Evolutionary conservation across 352 stramenopile species (phyloP).

Genomic region (Pythium pyrilobum): DNA sequence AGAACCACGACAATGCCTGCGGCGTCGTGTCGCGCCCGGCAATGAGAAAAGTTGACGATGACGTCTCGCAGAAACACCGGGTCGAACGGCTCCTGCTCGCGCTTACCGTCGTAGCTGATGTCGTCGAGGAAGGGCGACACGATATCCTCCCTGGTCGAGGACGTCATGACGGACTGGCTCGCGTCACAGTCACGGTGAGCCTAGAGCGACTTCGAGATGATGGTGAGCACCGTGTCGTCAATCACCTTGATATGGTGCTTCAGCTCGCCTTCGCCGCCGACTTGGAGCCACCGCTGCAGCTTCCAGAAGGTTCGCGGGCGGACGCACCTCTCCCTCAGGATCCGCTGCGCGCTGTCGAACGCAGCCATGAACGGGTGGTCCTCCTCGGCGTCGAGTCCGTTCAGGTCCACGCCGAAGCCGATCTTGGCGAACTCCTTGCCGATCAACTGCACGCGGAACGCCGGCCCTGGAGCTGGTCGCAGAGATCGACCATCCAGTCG

Average conservation of each 20-base stretch:
- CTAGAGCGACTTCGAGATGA: constrained; percentile 34
- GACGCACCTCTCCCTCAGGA: constrained; percentile 23
- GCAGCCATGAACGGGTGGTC: constrained; percentile 24
- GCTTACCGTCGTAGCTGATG: constrained; percentile 8
- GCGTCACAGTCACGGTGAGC: constrained; percentile 5
- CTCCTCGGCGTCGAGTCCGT: constrained; percentile 8
- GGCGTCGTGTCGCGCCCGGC: constrained; percentile 67
- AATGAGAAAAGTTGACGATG: constrained; percentile 67
- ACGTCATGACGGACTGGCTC: not conserved
- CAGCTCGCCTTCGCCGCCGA: constrained; percentile 33
- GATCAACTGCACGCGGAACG: too few relatives aligned
- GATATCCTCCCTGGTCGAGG: constrained; percentile 40
- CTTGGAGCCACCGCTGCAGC: constrained; percentile 20
- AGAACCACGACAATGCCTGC: constrained; percentile 57
- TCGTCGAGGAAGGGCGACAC: constrained; percentile 49
- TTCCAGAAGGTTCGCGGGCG: constrained; percentile 42
- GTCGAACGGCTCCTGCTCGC: constrained; percentile 22
- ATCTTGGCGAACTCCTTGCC: constrained; percentile 45
- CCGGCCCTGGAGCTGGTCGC: too few relatives aligned
- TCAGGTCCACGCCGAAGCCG: constrained; percentile 27
- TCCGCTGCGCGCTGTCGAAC: constrained; percentile 36
- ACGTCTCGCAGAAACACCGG: constrained; percentile 50
- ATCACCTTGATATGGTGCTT: constrained; percentile 35
- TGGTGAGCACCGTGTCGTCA: constrained; percentile 39
- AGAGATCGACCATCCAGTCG: too few relatives aligned